phyloP scores from a whole-genome alignment of 2,329 filamentous ascomycete genomes.

The Cercospora sp. region DNA sequence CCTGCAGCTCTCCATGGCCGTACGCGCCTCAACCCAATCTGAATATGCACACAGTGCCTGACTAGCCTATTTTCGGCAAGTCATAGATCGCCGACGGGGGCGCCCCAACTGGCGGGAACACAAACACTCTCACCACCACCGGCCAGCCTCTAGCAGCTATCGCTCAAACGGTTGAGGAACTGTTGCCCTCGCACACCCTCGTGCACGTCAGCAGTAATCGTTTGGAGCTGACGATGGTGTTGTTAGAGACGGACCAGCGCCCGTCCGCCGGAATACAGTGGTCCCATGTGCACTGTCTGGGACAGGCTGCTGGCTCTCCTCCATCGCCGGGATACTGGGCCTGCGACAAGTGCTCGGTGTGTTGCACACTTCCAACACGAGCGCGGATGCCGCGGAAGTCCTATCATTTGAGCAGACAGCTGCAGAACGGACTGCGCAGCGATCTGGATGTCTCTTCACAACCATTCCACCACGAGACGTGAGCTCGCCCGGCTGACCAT shows the following conservation, averaged over 20 bases:
- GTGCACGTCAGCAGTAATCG: background rate
- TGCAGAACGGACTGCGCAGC: background rate
- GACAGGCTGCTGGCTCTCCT: background rate
- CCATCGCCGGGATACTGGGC: background rate
- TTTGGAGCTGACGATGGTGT: background rate
- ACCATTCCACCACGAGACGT: background rate
- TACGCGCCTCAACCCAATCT: background rate
- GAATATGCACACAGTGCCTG: background rate
- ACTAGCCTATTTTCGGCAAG: background rate
- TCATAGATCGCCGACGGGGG: background rate
- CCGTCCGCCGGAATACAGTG: background rate
- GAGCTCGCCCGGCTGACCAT: background rate
- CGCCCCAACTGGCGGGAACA: background rate
- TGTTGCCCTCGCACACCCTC: background rate
- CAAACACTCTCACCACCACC: background rate
- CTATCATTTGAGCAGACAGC: background rate
- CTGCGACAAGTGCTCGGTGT: background rate
- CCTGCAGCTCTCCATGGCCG: background rate
- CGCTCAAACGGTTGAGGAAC: background rate
- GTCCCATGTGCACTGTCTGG: background rate
- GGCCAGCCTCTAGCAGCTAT: background rate
- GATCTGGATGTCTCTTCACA: background rate
- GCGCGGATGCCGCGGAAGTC: background rate
- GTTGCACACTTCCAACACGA: background rate
- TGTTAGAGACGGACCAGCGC: background rate